phyloP scores from a whole-genome alignment of 2,329 filamentous ascomycete species.

The Colletotrichum sp. region DNA sequence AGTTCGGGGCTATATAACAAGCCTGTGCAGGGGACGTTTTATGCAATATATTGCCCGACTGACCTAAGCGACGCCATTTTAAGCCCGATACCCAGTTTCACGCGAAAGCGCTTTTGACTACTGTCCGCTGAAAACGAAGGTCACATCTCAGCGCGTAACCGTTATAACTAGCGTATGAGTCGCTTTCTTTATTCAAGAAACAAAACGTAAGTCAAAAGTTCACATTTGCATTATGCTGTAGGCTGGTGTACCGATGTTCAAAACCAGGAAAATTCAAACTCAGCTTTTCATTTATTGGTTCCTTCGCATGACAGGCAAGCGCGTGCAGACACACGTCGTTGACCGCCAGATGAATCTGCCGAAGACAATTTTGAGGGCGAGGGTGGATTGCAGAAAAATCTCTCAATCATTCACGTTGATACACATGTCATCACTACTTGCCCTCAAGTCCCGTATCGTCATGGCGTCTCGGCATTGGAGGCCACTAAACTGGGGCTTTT shows the following conservation, averaged over 20 bases:
- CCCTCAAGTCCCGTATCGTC: not conserved
- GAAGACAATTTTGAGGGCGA: not conserved
- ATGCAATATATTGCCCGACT: too few species aligned
- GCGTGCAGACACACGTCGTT: not conserved
- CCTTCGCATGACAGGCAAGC: not conserved
- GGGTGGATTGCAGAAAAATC: fast-evolving
- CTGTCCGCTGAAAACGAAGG: not conserved
- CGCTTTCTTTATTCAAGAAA: not conserved
- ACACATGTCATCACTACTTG: not conserved
- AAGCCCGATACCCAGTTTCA: not conserved
- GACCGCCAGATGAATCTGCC: not conserved
- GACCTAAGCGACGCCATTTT: not conserved
- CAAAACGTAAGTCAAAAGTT: not conserved
- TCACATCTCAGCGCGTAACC: not conserved
- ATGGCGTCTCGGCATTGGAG: not conserved
- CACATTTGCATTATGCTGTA: not conserved
- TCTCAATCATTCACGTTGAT: not conserved
- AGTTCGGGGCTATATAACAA: not conserved
- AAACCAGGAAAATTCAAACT: not conserved
- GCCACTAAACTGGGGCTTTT: not conserved
- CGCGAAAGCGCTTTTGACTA: not conserved
- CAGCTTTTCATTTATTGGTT: not conserved
- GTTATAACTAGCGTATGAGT: not conserved
- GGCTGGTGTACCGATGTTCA: not conserved
- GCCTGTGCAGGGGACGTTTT: not conserved